A percentile compares a stretch with the other conserved stretches of the same genome.
Evolutionary conservation across 1,139 yeast genomes (phyloP).

Genomic region (Debaryomyces robertsiae): DNA sequence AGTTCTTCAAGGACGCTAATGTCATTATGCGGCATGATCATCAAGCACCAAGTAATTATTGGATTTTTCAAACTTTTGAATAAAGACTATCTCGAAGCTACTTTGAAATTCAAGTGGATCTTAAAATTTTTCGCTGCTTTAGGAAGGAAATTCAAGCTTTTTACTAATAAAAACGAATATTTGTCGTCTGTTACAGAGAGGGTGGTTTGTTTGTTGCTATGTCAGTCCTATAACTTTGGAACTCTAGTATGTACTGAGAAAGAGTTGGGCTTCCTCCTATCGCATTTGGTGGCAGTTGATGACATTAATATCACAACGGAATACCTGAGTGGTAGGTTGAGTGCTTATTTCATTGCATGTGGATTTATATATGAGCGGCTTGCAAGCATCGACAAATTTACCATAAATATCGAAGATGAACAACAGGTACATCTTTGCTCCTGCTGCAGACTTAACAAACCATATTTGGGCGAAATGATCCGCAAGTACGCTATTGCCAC

Average conservation of each 20-base stretch:
- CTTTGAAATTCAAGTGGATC: constrained; percentile 25
- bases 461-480: constrained; percentile 30
- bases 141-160: constrained; percentile 12
- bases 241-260: constrained; percentile 15
- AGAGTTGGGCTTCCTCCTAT: constrained; percentile 15
- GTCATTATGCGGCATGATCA: constrained; percentile 15
- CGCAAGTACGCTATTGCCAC: constrained; percentile 35
- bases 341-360: constrained; percentile 21
- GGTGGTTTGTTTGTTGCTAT: constrained; percentile 16
- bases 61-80: constrained; percentile 16
- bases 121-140: constrained; percentile 17
- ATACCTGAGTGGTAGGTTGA: constrained; percentile 19
- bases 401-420: constrained; percentile 15
- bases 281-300: constrained; percentile 13
- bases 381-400: constrained; percentile 15
- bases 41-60: constrained; percentile 20
- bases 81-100: constrained; percentile 10
- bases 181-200: constrained; percentile 18
- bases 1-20: constrained; percentile 9
- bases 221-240: constrained; percentile 21
- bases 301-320: constrained; percentile 19
- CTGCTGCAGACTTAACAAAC: constrained; percentile 14
- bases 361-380: constrained; percentile 25
- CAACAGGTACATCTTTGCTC: neutral
- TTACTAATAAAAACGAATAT: constrained; percentile 16